Evolutionary conservation across 768 basidiomycete genomes (phyloP).

Genomic region (Lentinula detonsa): DNA sequence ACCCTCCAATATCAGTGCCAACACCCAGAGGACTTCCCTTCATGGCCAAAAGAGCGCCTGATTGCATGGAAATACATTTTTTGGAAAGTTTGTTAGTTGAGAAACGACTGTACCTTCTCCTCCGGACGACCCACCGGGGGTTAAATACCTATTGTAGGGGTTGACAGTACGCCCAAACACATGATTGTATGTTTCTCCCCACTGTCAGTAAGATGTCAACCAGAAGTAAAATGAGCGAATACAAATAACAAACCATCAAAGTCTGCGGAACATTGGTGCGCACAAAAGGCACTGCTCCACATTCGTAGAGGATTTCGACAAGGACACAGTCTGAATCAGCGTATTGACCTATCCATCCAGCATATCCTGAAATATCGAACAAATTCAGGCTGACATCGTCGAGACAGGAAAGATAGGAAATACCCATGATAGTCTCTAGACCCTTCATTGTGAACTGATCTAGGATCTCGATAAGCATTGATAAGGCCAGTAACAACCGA

Average conservation of each 20-base stretch:
- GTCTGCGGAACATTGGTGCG: slow-evolving; percentile 75
- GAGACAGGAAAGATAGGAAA: background rate
- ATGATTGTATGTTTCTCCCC: slow-evolving; percentile 72
- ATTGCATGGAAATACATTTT: background rate
- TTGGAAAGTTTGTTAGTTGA: too few species aligned
- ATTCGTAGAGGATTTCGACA: slow-evolving; percentile 57
- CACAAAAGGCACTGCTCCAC: slow-evolving; percentile 68
- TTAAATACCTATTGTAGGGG: slow-evolving; percentile 66
- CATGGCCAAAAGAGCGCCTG: slow-evolving; percentile 23
- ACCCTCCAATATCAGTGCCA: slow-evolving; percentile 66
- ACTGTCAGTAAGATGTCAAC: slow-evolving; percentile 31
- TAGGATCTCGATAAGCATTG: background rate
- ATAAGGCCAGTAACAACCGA: background rate
- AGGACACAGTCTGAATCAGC: slow-evolving; percentile 56
- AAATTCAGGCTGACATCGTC: background rate
- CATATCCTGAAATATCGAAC: slow-evolving; percentile 45
- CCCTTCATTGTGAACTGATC: slow-evolving; percentile 65
- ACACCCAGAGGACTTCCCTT: slow-evolving; percentile 38
- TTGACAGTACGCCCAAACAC: slow-evolving; percentile 78
- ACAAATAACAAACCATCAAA: slow-evolving; percentile 50
- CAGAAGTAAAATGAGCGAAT: background rate
- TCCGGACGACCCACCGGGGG: slow-evolving; percentile 77
- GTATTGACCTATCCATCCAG: slow-evolving; percentile 61
- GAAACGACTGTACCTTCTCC: slow-evolving; percentile 63
- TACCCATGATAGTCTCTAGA: slow-evolving; percentile 65